phyloP scores from a whole-genome alignment of 768 basidiomycete genomes.

The Boletus reticuloceps region DNA sequence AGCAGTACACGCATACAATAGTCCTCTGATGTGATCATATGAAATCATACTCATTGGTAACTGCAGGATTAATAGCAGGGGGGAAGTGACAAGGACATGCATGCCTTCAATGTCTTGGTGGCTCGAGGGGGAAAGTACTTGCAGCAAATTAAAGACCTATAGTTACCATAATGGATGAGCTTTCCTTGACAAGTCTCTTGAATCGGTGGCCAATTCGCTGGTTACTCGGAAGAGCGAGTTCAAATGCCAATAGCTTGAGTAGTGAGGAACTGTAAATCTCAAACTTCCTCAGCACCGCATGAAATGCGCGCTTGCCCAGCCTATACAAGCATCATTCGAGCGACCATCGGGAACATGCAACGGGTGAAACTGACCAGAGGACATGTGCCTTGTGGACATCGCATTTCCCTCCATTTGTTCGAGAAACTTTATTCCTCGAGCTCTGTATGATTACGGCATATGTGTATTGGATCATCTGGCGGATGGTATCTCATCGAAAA shows the following conservation, averaged over 20 bases:
- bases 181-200: slow-evolving; percentile 40
- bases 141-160: slow-evolving; percentile 17
- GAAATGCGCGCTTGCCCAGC: slow-evolving; percentile 82
- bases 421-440: slow-evolving; percentile 39
- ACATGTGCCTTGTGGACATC: slow-evolving; percentile 49
- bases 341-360: not conserved
- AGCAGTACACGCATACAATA: not conserved
- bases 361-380: slow-evolving; percentile 52
- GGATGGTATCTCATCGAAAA: slow-evolving; percentile 51
- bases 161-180: slow-evolving; percentile 16
- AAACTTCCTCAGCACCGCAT: slow-evolving; percentile 56
- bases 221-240: slow-evolving; percentile 48
- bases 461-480: slow-evolving; percentile 56
- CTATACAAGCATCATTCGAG: slow-evolving; percentile 36
- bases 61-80: not conserved
- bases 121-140: not conserved
- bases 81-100: not conserved
- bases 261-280: slow-evolving; percentile 45
- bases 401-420: slow-evolving; percentile 37
- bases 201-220: slow-evolving; percentile 45
- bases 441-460: slow-evolving; percentile 52
- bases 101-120: not conserved
- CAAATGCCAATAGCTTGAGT: slow-evolving; percentile 46
- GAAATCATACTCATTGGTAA: not conserved
- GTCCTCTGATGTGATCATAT: not conserved